A percentile compares a stretch with the other conserved stretches of the same genome.
phyloP scores from a whole-genome alignment of 1,284 basidiomycete genomes.

The Fistulinella cinereoalba region DNA sequence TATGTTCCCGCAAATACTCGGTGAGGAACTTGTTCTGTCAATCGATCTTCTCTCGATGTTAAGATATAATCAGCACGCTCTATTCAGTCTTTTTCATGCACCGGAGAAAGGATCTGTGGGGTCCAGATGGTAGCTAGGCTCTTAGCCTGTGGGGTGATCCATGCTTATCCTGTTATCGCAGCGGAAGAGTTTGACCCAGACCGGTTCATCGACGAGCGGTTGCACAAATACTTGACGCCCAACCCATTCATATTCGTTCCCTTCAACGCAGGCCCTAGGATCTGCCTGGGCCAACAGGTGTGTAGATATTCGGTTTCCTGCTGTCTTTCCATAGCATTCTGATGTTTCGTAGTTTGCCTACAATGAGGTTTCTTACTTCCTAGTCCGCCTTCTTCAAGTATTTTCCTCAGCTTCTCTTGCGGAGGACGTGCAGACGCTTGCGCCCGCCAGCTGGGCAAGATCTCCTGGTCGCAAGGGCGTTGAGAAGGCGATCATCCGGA shows the following conservation, averaged over 20 bases:
- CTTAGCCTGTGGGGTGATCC: not conserved
- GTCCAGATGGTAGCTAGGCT: conserved; percentile 33
- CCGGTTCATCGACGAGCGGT: conserved; percentile 38
- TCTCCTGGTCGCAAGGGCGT: conserved; percentile 21
- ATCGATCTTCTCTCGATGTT: conserved; percentile 22
- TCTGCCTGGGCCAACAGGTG: conserved; percentile 48
- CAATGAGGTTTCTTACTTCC: conserved; percentile 41
- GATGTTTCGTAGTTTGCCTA: conserved; percentile 37
- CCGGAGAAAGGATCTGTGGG: conserved; percentile 38
- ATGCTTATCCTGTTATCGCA: conserved; percentile 8
- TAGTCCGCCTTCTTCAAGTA: conserved; percentile 41
- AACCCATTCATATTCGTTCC: conserved; percentile 41
- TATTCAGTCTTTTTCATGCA: conserved; percentile 39
- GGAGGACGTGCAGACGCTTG: conserved; percentile 36
- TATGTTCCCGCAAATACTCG: conserved; percentile 40
- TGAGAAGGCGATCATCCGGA: conserved; percentile 33
- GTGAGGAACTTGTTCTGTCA: conserved; percentile 26
- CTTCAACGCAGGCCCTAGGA: conserved; percentile 45
- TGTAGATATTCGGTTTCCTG: not conserved
- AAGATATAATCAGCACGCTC: conserved; percentile 18
- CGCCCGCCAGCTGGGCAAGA: conserved; percentile 32
- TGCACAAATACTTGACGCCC: conserved; percentile 28
- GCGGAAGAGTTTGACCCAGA: conserved; percentile 40
- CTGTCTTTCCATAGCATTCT: not conserved
- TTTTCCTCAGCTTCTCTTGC: conserved; percentile 37